Percentiles rank a stretch among this genome's conserved stretches.
phyloP scores from a whole-genome alignment of 2,329 filamentous ascomycete genomes.

The Aspergillus piperis region DNA sequence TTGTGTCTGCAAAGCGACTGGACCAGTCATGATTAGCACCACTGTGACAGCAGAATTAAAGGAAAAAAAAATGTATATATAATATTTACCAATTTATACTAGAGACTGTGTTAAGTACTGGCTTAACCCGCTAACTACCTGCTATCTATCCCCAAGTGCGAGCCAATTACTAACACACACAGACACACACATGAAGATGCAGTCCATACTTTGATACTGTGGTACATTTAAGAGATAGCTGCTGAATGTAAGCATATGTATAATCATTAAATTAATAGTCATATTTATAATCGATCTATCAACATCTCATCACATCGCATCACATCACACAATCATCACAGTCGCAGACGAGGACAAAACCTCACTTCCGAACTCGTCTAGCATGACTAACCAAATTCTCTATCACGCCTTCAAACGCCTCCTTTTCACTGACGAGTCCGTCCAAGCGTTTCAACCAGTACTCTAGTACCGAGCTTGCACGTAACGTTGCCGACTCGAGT shows the following conservation, averaged over 20 bases:
- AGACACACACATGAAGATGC: too few species aligned
- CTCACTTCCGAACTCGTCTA: conserved; percentile 75
- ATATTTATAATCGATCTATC: conserved; percentile 4
- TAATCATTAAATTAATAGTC: background rate
- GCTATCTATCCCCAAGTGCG: too few species aligned
- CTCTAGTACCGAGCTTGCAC: conserved; percentile 74
- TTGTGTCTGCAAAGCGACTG: too few species aligned
- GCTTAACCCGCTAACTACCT: too few species aligned
- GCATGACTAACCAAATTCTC: conserved; percentile 94
- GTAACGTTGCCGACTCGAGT: conserved; percentile 68
- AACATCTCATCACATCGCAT: background rate
- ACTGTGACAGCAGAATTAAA: too few species aligned
- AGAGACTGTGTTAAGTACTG: too few species aligned
- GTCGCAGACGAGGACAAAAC: background rate
- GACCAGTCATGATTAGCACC: too few species aligned
- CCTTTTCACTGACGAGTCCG: conserved; percentile 84
- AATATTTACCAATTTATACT: too few species aligned
- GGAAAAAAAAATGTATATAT: too few species aligned
- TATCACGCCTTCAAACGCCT: conserved; percentile 94
- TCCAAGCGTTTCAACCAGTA: conserved; percentile 88
- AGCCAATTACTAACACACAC: too few species aligned
- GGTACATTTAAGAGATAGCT: too few species aligned
- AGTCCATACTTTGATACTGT: too few species aligned
- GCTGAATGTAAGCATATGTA: background rate
- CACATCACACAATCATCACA: background rate